These are phyloP conservation scores for Pyrrhoderma lamaoense DNA, from an alignment of 1,284 basidiomycete species.

Conservation along the genomic window DNA sequence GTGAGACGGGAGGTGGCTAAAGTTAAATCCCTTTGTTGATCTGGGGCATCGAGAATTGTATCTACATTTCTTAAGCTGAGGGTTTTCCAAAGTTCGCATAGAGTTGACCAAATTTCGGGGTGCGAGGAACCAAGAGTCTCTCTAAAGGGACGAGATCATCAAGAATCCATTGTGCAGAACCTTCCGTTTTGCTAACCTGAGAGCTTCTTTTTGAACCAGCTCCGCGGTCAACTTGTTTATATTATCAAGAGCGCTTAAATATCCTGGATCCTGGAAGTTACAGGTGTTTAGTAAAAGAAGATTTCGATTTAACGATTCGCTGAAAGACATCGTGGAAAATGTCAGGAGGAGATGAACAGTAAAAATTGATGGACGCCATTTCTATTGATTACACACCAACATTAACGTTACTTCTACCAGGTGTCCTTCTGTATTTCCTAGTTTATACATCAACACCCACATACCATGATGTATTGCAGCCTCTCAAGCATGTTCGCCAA, in stretches of 20 bases:
- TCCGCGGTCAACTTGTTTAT: conserved; percentile 7
- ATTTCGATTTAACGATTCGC: not conserved
- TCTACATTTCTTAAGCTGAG: conserved; percentile 1
- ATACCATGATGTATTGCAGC: too few relatives aligned
- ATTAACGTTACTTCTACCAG: too few relatives aligned
- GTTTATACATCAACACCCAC: too few relatives aligned
- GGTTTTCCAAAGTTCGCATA: conserved; percentile 7
- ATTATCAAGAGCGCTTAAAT: not conserved
- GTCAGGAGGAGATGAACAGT: not conserved
- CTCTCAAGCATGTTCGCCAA: too few relatives aligned
- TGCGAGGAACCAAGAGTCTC: conserved; percentile 7
- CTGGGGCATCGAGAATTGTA: not conserved
- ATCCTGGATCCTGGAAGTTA: not conserved
- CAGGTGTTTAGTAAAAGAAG: not conserved
- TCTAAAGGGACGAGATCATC: not conserved
- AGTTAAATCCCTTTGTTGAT: conserved; percentile 7
- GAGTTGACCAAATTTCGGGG: conserved; percentile 11
- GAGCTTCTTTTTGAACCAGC: conserved; percentile 2
- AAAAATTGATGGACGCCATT: not conserved
- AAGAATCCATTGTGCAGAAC: not conserved
- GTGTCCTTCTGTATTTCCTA: not conserved
- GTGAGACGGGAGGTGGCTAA: conserved; percentile 62
- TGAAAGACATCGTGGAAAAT: not conserved
- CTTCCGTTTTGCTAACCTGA: not conserved
- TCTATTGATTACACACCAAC: not conserved